Base-by-base conservation (phyloP, 2,329 filamentous ascomycete species). In the Alternaria rosae region DNA sequence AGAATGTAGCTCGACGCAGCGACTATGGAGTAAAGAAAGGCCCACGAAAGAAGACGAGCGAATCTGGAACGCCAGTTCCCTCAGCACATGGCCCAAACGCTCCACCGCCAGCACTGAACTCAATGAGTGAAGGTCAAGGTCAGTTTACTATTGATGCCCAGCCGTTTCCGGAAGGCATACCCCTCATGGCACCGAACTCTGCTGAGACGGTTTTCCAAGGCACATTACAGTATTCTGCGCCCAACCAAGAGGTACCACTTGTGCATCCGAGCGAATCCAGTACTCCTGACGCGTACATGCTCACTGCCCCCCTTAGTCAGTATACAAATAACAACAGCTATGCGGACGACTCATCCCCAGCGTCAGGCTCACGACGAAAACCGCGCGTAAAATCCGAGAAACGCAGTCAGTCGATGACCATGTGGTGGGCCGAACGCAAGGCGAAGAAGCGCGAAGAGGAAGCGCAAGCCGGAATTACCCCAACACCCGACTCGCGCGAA, bases 21-120 rank as follows among this genome's bases (percentile, higher is more conserved):
- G 83, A 84, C 62, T 82, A 80, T 30, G 82, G 83, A 3, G 78
- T 84, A 58, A 83, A 84, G 63, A 85, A 85, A 61, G 83, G 83
- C 3, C 83, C 83, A 6, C 73, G 82, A 10, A 79, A 78, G 65
- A 77, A 77, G 65, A 60, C 63, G n/a, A 66, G 61, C 23, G 74
- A 76, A 38, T 62, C 68, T 11, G 62, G 59, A 23, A 64, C 67
- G 11, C 66, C 70, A 15, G 61, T 62, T 25, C 71, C 70, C 17
- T 69, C 69, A 42, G 64, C 69, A 21, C 69, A 70, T 60, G 65
- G 67, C 15, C 59, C 68, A 10, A 75, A 74, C 42, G 60, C 65
- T 55, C 71, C 71, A 15, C 74, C 77, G 25, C 65, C 68, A 42
- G 69, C 70, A 32, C 61, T 78, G 23, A 74, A 79, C 53, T 78